These are phyloP conservation scores for Neonectria neomacrospora DNA, from an alignment of 2,329 filamentous ascomycete species.

Conservation along the genomic window DNA sequence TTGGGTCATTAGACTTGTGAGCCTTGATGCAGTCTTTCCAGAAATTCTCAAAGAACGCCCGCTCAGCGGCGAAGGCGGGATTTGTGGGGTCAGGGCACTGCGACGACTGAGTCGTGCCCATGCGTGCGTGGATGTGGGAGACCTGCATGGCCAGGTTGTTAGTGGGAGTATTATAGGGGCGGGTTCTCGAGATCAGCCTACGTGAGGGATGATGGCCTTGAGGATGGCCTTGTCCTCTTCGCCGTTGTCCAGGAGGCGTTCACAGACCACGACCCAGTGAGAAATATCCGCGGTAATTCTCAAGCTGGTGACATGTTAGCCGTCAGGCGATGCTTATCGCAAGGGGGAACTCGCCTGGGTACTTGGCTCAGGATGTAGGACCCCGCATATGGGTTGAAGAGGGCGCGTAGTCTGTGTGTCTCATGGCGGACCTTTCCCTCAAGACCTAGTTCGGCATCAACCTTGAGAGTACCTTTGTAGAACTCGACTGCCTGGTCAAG, in stretches of 20 bases:
- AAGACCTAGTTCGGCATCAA: constrained; percentile 47
- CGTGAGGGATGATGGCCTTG: constrained; percentile 44
- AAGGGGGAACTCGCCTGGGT: constrained; percentile 39
- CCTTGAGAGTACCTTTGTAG: constrained; percentile 44
- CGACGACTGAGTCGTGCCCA: constrained; percentile 51
- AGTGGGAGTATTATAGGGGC: too few species aligned
- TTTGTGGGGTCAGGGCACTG: constrained; percentile 51
- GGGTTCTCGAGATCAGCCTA: constrained; percentile 25
- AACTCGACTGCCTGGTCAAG: constrained; percentile 48
- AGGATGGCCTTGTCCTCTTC: constrained; percentile 38
- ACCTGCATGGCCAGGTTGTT: not conserved
- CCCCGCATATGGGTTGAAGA: constrained; percentile 44
- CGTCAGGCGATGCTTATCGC: too few species aligned
- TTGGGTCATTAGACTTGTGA: constrained; percentile 10
- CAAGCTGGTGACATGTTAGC: constrained; percentile 24
- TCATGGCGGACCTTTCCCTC: constrained; percentile 47
- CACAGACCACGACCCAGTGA: constrained; percentile 41
- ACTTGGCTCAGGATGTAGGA: constrained; percentile 45
- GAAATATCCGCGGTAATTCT: constrained; percentile 44
- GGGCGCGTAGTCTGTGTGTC: constrained; percentile 19
- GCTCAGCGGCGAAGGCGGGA: constrained; percentile 44
- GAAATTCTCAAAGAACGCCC: constrained; percentile 47
- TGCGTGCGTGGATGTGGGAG: constrained; percentile 49
- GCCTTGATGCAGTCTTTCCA: constrained; percentile 34
- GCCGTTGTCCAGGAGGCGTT: constrained; percentile 34